These are phyloP conservation scores for Kalmusia sp. DNA, from an alignment of 2,329 filamentous ascomycete species.

Conservation along the genomic window DNA sequence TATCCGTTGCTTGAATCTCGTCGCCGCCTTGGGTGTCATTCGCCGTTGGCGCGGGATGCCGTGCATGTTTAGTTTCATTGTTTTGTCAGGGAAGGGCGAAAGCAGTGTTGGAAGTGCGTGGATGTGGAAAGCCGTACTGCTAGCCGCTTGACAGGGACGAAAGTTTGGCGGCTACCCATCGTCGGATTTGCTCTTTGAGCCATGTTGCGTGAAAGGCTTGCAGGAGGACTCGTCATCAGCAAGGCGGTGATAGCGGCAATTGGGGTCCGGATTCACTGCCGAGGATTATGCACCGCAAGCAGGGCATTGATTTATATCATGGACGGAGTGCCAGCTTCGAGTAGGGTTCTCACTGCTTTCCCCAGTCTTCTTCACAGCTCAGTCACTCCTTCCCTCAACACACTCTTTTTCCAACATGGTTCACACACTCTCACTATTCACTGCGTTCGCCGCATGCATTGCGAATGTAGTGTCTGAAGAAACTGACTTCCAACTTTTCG, in stretches of 20 bases:
- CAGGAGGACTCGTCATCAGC: constrained; percentile 12
- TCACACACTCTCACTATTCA: constrained; percentile 10
- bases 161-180: background rate
- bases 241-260: background rate
- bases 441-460: constrained; percentile 11
- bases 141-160: background rate
- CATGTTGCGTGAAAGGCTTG: background rate
- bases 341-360: background rate
- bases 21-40: background rate
- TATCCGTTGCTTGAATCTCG: constrained; percentile 3
- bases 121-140: background rate
- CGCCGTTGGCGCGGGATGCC: background rate
- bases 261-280: background rate
- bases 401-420: constrained; percentile 15
- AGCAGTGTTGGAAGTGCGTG: background rate
- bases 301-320: constrained; percentile 18
- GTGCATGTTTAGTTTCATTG: background rate
- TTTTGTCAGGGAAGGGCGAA: background rate
- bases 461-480: constrained; percentile 10
- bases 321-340: constrained; percentile 4
- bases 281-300: background rate
- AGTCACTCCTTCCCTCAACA: constrained; percentile 11
- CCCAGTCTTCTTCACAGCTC: constrained; percentile 1
- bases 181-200: background rate
- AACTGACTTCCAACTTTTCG: constrained; percentile 34